These are phyloP conservation scores for Ophiostoma tasmaniense DNA, from an alignment of 2,329 filamentous ascomycete species.

Conservation along the genomic window DNA sequence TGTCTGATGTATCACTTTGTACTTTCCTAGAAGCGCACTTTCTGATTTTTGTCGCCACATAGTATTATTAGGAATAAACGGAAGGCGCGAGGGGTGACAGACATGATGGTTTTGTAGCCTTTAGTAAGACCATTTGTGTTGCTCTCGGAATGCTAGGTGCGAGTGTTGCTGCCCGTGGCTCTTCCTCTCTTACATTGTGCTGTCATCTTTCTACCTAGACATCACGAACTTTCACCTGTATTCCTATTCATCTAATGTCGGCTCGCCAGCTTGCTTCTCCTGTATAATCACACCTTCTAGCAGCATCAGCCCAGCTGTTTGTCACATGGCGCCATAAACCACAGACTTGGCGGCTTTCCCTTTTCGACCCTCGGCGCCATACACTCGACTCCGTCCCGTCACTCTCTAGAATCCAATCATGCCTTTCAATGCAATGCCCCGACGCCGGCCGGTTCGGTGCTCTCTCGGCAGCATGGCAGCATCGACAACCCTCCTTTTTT, in stretches of 20 bases:
- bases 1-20: not conserved
- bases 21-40: not conserved
- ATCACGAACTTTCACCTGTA: not conserved
- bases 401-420: not conserved
- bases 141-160: not conserved
- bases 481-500: constrained; percentile 2
- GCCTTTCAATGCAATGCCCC: not conserved
- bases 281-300: not conserved
- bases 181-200: not conserved
- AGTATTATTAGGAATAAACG: not conserved
- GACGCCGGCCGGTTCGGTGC: constrained; percentile 4
- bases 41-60: not conserved
- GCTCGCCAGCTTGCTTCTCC: not conserved
- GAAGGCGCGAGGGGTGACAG: not conserved
- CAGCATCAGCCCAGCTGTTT: not conserved
- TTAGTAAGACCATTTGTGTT: constrained; percentile 1
- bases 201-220: not conserved
- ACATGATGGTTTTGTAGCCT: not conserved
- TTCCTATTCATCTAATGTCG: not conserved
- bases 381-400: not conserved
- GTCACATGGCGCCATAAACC: not conserved
- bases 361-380: not conserved
- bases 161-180: not conserved
- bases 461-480: constrained; percentile 6
- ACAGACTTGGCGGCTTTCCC: not conserved